Conservation (phyloP, 2,329 filamentous ascomycete species). For the Aspergillus spinulosporus region DNA sequence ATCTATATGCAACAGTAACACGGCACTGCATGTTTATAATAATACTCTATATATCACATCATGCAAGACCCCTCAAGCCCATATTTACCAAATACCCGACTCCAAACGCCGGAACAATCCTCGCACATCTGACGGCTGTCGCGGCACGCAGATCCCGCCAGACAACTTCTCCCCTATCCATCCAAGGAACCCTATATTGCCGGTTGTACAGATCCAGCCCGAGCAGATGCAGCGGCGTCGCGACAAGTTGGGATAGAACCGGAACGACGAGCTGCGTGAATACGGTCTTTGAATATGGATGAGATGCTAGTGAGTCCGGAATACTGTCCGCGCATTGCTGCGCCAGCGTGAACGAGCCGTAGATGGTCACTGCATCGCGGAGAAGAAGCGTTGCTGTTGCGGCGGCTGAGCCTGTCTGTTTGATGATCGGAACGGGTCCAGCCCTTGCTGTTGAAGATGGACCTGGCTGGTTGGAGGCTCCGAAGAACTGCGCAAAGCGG, state of each 20-base stretch:
- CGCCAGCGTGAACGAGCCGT: constrained; percentile 45
- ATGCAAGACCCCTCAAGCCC: neutral
- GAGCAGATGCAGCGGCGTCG: constrained; percentile 80
- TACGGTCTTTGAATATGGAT: constrained; percentile 26
- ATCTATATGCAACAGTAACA: no score
- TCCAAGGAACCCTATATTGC: constrained; percentile 45
- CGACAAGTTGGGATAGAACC: constrained; percentile 72
- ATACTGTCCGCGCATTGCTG: constrained; percentile 24
- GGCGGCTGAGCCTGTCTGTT: neutral
- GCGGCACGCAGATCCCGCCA: constrained; percentile 73
- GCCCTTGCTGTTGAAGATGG: neutral
- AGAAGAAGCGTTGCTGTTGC: constrained; percentile 64
- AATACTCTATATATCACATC: neutral
- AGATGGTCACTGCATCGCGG: constrained; percentile 82
- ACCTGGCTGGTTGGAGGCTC: constrained; percentile 29
- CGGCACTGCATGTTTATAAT: no score
- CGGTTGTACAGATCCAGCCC: constrained; percentile 85
- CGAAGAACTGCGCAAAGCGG: constrained; percentile 66
- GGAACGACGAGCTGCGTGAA: constrained; percentile 72
- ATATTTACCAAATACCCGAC: constrained; percentile 81
- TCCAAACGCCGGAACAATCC: constrained; percentile 85
- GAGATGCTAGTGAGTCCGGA: constrained; percentile 23
- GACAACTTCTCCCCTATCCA: constrained; percentile 63
- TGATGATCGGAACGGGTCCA: neutral
- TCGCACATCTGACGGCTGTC: constrained; percentile 70